Evolutionary conservation across 78 protist species (phyloP), one percentile per base, ranked within the genome.

Genomic region (Dictyostelium intermedium): DNA sequence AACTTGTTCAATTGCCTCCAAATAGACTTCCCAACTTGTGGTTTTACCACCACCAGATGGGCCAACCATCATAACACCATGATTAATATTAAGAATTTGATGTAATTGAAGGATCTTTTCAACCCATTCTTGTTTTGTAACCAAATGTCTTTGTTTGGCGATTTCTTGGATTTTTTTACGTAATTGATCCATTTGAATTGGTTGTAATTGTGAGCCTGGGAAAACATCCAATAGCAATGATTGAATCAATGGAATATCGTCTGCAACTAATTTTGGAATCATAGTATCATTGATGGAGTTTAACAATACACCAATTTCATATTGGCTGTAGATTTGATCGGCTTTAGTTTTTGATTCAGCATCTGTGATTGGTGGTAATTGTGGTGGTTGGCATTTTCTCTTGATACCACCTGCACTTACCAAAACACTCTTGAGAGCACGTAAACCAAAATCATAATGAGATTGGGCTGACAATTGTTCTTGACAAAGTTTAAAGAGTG

Each of bases 381-480:
- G 74, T 35, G 74, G 74, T 63, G 77, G 70, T 13, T 5, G 18
- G 84, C 76, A 76, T 34, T 69, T 91, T 50, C 99, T 97, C 97
- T 98, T 97, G 50, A 98, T 27, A 81, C 87, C 80, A 41, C 99
- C 99, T 1, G 99, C 99, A 32, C 87, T 78, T 3, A 95, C 98
- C 61, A 99, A 96, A 4, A 98, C 99, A 69, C 96, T 50, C 97
- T 99, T 99, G 27, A 99, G 95, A 6, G 99, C 98, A 34, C 99
- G 99, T n/a, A 99, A 85, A 13, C 99, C 99, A 66, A 99, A 99
- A 95, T 99, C 99, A 92, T 99, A 99, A 95, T 99, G 99, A 1
- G 97, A 30, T 82, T 99, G 99, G 5, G 91, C 39, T 5, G 98
- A 95, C 43, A 99, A 96, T 82, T 98, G 99, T 76, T 97, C 99